Base-by-base conservation (phyloP, 257 asterid genomes). In the Capsicum rhomboideum region DNA sequence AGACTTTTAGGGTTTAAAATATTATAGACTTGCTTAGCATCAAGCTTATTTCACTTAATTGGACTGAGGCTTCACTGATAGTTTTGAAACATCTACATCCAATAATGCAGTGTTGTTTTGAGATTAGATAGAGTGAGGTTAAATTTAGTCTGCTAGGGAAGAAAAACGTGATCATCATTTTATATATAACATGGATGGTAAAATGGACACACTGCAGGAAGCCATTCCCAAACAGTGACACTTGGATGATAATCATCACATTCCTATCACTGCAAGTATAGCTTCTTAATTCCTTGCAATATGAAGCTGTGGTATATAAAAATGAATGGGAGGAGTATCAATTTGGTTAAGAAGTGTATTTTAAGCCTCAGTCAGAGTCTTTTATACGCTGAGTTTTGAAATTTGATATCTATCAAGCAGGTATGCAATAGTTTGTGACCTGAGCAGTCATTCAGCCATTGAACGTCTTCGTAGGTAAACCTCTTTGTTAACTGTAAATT, bases 401-500 rank as follows among this genome's bases (percentile, higher is more conserved):
- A 75, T 75, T 75, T 75, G 61, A 50, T 21, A 17, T 49, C 63
- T 50, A 14, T 75, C 82, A 56, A 79, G 21, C 86, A 95, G 99
- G 93, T 95, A 95, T 83, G 99, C 99, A 13, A 84, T 96, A 67
- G 92, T 58, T 83, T 96, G 99, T 90, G 94, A 93, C 86, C 87
- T 94, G 87, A 88, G 90, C 82, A 91, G 89, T 90, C 87, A 82
- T 81, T 86, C 95, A 8, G 97, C 98, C 67, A 90, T 96, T 80
- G 97, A 96, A 59, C 97, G 96, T 29, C 84, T 94, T 83, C 93
- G 96, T 50, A 94, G 98, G 98, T 92, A 81, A 88, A 83, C 28
- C 64, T 67, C 86, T 72, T 61, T 44, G 31, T 55, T 75, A 31
- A 64, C 53, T 78, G n/a, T 21, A 78, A 83, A 66, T 69, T 66